phyloP scores from a whole-genome alignment of 331 rosid genomes.

The Spiraea crenata region DNA sequence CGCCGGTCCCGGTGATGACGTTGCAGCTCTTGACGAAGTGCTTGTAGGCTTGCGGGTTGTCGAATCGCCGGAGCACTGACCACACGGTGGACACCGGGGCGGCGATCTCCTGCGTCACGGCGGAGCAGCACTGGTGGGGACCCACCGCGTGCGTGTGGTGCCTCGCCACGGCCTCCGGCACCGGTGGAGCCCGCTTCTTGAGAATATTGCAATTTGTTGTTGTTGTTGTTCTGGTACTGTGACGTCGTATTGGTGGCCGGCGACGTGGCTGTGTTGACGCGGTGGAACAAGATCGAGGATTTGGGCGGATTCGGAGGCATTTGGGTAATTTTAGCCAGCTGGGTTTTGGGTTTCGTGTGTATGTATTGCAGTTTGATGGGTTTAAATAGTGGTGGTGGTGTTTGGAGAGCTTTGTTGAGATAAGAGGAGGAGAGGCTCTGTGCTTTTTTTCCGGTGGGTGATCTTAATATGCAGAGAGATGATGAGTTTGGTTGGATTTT shows the following conservation, averaged over 20 bases:
- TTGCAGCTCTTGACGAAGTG: slow-evolving; percentile 86
- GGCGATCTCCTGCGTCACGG: slow-evolving; percentile 63
- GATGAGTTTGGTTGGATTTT: slow-evolving; percentile 21
- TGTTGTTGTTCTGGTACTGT: slow-evolving; percentile 6
- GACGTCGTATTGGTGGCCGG: slow-evolving; percentile 6
- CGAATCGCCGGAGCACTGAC: slow-evolving; percentile 92
- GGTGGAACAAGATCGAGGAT: slow-evolving; percentile 47
- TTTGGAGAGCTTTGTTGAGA: background rate
- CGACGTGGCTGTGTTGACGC: slow-evolving; percentile 35
- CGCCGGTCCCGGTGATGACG: slow-evolving; percentile 65
- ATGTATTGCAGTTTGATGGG: background rate
- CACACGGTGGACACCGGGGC: slow-evolving; percentile 84
- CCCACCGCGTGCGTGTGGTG: slow-evolving; percentile 50
- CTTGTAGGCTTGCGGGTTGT: slow-evolving; percentile 85
- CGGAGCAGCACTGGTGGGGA: slow-evolving; percentile 68
- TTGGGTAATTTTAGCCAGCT: slow-evolving; percentile 1
- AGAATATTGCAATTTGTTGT: background rate
- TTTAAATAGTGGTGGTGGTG: background rate
- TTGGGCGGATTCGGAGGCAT: slow-evolving; percentile 74
- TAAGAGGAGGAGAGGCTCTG: slow-evolving; percentile 15
- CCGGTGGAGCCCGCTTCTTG: slow-evolving; percentile 15
- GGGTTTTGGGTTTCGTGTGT: background rate
- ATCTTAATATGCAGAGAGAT: background rate
- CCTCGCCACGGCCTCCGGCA: slow-evolving; percentile 60
- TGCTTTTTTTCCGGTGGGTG: background rate